Base-by-base conservation (phyloP, 495 filamentous ascomycete species). In the Penicillium argentinense region DNA sequence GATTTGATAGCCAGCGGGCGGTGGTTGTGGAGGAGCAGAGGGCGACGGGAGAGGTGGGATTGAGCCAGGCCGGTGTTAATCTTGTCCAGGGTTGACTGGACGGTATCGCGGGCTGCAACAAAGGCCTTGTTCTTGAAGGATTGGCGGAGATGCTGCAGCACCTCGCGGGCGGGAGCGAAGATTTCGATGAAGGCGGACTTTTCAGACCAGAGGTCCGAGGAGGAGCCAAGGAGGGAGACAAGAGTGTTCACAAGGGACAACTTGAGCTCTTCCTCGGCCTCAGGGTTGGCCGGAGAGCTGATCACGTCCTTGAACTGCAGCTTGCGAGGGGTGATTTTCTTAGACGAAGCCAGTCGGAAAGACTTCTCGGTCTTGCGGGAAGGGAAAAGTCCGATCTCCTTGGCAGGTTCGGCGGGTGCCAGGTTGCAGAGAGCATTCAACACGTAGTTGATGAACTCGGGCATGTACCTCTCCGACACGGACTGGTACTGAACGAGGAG, bases 1-100 rank as follows among this genome's bases (percentile, higher is more conserved):
- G 83, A 82, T 57, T 90, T 89, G 69, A 99, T 96, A 11, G 95
- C 83, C 4, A 95, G 78, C 0, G 90, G 91, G 0, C 78, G 78
- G 75, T 97, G 95, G 72, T 92, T 78, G 71, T 99, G 93, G 9
- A 97, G 81, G 49, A 87, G 77, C 21, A 97, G 80, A 0, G 91
- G 90, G 11, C 86, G 82, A 43, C 90, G 89, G 34, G 72, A 51
- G 29, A 79, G 70, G 19, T 63, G 76, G 6, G 90, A 76, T 30
- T 83, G 65, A 2, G 68, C 39, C 30, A 95, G 75, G 18, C 67
- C 60, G 7, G 47, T 37, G 21, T 60, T 56, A 40, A 91, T 51
- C 44, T 69, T 72, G 16, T 68, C 63, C 29, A 72, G 39, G 22
- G 64, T 63, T 3, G 54, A 49, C 23, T 64, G 27, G 63, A 68